Percentiles rank a stretch among this genome's conserved stretches.
These are phyloP conservation scores for Neodidymelliopsis sp. DNA, from an alignment of 2,329 filamentous ascomycete species.

Conservation along the genomic window DNA sequence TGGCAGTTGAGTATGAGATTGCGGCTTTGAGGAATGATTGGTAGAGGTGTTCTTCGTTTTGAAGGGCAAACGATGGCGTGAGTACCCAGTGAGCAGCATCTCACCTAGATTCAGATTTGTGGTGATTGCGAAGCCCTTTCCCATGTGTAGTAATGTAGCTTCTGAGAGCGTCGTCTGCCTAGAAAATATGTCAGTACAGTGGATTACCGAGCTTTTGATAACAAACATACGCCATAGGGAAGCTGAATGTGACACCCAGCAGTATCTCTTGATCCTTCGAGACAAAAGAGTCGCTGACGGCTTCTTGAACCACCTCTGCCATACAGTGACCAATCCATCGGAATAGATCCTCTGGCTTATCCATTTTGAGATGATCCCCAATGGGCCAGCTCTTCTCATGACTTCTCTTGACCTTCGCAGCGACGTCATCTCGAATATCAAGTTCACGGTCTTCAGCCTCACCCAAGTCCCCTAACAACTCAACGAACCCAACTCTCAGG, in stretches of 20 bases:
- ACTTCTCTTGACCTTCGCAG: slow-evolving; percentile 61
- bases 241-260: slow-evolving; percentile 74
- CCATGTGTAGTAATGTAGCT: slow-evolving; percentile 72
- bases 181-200: too few species aligned
- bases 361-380: slow-evolving; percentile 73
- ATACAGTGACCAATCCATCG: slow-evolving; percentile 83
- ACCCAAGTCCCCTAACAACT: slow-evolving; percentile 60
- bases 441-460: too few species aligned
- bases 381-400: slow-evolving; percentile 79
- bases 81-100: slow-evolving; percentile 66
- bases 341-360: slow-evolving; percentile 78
- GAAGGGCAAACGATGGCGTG: slow-evolving; percentile 57
- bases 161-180: slow-evolving; percentile 67
- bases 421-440: slow-evolving; percentile 25
- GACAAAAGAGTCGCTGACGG: slow-evolving; percentile 50
- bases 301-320: slow-evolving; percentile 72
- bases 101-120: slow-evolving; percentile 67
- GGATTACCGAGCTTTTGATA: neutral
- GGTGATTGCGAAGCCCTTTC: slow-evolving; percentile 72
- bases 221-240: slow-evolving; percentile 64
- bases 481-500: slow-evolving; percentile 71
- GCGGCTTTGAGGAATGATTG: slow-evolving; percentile 32
- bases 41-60: slow-evolving; percentile 35
- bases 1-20: slow-evolving; percentile 58
- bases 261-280: slow-evolving; percentile 52